phyloP scores from a whole-genome alignment of 176 grass and related monocot genomes.

The Aegilops speltoides region DNA sequence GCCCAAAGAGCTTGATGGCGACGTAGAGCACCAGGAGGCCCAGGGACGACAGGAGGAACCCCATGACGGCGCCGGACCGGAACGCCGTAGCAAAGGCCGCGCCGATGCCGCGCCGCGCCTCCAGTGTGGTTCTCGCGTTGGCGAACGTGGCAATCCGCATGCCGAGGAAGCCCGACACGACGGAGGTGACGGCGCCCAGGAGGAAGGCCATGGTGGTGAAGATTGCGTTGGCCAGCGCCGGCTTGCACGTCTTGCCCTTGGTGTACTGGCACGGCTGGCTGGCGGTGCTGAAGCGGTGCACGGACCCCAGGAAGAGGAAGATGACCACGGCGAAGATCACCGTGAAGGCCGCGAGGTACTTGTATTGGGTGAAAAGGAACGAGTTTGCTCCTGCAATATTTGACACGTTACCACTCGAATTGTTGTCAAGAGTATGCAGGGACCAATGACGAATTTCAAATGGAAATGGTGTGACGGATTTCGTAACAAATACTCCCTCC shows the following conservation, averaged over 20 bases:
- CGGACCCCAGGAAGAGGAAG: constrained; percentile 84
- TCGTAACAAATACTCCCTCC: no score
- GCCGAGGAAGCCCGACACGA: constrained; percentile 66
- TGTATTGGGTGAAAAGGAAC: constrained; percentile 74
- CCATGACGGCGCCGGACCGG: constrained; percentile 75
- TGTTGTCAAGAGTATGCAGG: background rate
- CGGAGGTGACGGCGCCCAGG: constrained; percentile 64
- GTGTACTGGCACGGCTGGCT: constrained; percentile 59
- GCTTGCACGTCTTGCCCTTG: constrained; percentile 48
- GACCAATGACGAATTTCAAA: background rate
- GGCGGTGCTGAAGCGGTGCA: constrained; percentile 61
- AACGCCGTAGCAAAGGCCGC: constrained; percentile 57
- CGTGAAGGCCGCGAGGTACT: constrained; percentile 70
- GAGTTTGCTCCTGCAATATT: constrained; percentile 51
- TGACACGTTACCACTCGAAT: background rate
- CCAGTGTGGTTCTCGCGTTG: constrained; percentile 77
- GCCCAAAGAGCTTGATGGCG: constrained; percentile 53
- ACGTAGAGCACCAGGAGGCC: constrained; percentile 65
- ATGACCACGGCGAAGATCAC: constrained; percentile 51
- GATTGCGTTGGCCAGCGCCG: constrained; percentile 68
- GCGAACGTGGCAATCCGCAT: constrained; percentile 77
- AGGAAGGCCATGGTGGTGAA: constrained; percentile 74
- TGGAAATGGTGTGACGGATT: no score
- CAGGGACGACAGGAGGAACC: constrained; percentile 69
- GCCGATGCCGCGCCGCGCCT: constrained; percentile 58